A percentile compares a stretch with the other conserved stretches of the same genome.
Evolutionary conservation across 805 yeast genomes (phyloP).

Genomic region (Yamadazyma phyllophila): DNA sequence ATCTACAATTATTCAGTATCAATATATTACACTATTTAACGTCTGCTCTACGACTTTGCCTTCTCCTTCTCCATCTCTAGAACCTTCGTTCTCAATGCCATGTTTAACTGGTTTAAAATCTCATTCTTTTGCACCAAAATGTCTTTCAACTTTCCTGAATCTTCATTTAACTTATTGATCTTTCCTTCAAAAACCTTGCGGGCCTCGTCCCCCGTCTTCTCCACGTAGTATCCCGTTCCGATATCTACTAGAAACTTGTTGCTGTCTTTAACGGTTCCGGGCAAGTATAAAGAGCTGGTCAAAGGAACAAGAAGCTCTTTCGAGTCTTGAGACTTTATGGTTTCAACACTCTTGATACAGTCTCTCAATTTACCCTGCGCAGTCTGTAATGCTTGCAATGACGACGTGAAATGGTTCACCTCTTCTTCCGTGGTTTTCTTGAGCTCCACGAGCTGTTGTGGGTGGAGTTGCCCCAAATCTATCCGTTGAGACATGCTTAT

Average conservation of each 20-base stretch:
- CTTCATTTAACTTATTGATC: constrained; percentile 67
- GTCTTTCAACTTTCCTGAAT: constrained; percentile 68
- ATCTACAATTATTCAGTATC: constrained; percentile 16
- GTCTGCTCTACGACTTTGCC: not conserved
- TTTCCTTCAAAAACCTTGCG: constrained; percentile 69
- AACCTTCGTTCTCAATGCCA: constrained; percentile 52
- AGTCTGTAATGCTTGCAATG: constrained; percentile 76
- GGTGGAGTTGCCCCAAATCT: constrained; percentile 68
- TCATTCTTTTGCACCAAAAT: constrained; percentile 75
- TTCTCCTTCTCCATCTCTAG: constrained; percentile 41
- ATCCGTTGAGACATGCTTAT: constrained; percentile 25
- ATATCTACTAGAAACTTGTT: constrained; percentile 83
- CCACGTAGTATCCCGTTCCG: constrained; percentile 95
- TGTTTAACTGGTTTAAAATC: constrained; percentile 59
- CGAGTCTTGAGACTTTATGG: constrained; percentile 40
- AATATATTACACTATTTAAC: not conserved
- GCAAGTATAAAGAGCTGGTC: constrained; percentile 84
- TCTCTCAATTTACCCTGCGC: constrained; percentile 83
- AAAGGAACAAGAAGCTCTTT: constrained; percentile 76
- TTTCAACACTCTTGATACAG: constrained; percentile 68
- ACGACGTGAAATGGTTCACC: constrained; percentile 78
- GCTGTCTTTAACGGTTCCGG: constrained; percentile 69
- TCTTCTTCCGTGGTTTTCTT: constrained; percentile 83
- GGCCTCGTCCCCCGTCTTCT: constrained; percentile 68
- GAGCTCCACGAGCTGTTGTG: constrained; percentile 82